phyloP scores from a whole-genome alignment of 176 grass and related monocot species.

The Themeda triandra region DNA sequence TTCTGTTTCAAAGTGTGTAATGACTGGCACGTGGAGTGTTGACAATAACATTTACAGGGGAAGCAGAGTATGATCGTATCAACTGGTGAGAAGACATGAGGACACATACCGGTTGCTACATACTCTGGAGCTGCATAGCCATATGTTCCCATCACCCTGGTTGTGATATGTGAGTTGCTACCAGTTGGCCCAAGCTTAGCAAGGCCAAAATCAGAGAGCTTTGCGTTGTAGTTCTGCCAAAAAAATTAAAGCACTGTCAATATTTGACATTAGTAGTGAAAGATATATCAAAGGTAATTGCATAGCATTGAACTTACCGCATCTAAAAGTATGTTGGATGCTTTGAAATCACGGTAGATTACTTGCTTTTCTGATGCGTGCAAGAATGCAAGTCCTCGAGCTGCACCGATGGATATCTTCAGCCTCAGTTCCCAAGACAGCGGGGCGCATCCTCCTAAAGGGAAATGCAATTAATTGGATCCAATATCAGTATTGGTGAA shows the following conservation, averaged over 20 bases:
- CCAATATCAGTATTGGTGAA: too few species aligned
- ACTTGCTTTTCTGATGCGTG: slow-evolving; percentile 76
- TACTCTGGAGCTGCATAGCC: slow-evolving; percentile 93
- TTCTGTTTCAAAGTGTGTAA: neutral
- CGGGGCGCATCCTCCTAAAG: slow-evolving; percentile 27
- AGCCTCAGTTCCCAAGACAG: slow-evolving; percentile 55
- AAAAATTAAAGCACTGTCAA: neutral
- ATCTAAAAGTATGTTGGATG: too few species aligned
- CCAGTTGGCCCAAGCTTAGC: slow-evolving; percentile 80
- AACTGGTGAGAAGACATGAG: neutral
- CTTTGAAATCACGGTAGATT: slow-evolving; percentile 50
- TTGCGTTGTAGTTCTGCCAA: slow-evolving; percentile 70
- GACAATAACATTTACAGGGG: neutral
- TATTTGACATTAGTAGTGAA: too few species aligned
- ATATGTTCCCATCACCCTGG: slow-evolving; percentile 88
- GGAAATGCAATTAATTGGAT: too few species aligned
- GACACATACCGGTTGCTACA: slow-evolving; percentile 80
- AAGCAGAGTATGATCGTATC: neutral
- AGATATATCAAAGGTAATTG: too few species aligned
- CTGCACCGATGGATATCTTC: slow-evolving; percentile 63
- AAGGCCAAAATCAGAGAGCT: slow-evolving; percentile 95
- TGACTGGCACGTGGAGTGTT: neutral
- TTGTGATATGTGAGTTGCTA: slow-evolving; percentile 86
- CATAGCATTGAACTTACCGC: too few species aligned
- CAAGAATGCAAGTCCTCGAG: slow-evolving; percentile 65